phyloP scores from a whole-genome alignment of 169 alveolate genomes.

The Cyclospora cayetanensis region DNA sequence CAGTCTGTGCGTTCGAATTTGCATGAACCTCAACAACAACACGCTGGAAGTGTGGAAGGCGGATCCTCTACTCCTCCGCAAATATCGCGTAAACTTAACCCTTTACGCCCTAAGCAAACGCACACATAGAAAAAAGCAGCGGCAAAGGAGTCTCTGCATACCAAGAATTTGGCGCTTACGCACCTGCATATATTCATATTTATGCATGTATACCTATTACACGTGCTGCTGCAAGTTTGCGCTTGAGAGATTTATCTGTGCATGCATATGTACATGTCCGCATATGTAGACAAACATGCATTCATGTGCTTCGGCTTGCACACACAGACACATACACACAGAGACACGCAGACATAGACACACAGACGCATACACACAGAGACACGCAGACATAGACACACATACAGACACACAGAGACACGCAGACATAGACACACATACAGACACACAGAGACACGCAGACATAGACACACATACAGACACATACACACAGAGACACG shows the following conservation, averaged over 20 bases:
- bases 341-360: too few relatives aligned
- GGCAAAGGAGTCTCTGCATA: too few relatives aligned
- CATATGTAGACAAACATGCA: not conserved
- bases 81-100: not conserved
- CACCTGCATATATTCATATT: not conserved
- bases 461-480: too few relatives aligned
- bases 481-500: too few relatives aligned
- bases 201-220: too few relatives aligned
- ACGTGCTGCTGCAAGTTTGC: not conserved
- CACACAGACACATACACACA: not conserved
- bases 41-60: constrained; percentile 39
- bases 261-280: not conserved
- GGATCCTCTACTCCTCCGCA: not conserved
- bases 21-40: constrained; percentile 43
- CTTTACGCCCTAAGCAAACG: not conserved
- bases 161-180: too few relatives aligned
- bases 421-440: too few relatives aligned
- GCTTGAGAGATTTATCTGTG: not conserved
- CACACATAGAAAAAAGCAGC: too few relatives aligned
- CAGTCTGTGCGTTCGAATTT: not conserved
- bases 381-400: too few relatives aligned
- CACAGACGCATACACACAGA: too few relatives aligned
- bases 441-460: too few relatives aligned
- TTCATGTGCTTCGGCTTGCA: not conserved
- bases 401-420: too few relatives aligned